These are phyloP conservation scores for Entomortierella chlamydospora DNA, from an alignment of 192 early-diverging fungal species.

Conservation along the genomic window DNA sequence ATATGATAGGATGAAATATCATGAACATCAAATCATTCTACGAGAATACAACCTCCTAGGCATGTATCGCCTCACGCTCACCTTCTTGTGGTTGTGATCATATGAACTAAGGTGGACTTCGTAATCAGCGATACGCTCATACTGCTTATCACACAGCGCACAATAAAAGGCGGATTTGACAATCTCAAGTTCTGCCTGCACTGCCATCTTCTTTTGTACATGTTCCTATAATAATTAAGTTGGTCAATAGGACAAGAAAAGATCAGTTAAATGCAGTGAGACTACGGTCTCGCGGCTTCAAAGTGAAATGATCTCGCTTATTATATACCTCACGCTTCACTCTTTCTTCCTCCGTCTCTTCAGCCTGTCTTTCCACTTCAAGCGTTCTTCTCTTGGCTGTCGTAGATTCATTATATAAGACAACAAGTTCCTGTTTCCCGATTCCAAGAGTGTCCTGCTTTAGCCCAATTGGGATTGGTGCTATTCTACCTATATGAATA, in stretches of 20 bases:
- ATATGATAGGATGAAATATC: no score
- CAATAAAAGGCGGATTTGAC: constrained; percentile 85
- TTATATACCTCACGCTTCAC: constrained; percentile 62
- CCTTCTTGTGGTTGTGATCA: constrained; percentile 85
- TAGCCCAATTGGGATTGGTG: constrained; percentile 75
- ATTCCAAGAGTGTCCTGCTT: constrained; percentile 75
- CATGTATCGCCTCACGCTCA: no score
- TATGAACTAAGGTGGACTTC: constrained; percentile 82
- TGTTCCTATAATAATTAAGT: constrained; percentile 44
- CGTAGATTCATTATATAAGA: constrained; percentile 62
- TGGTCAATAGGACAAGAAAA: neutral
- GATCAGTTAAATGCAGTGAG: no score
- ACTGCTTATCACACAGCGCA: constrained; percentile 82
- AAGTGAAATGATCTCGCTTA: neutral
- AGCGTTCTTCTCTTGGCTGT: constrained; percentile 73
- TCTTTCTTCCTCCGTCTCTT: constrained; percentile 72
- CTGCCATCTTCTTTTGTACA: constrained; percentile 57
- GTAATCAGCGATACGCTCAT: constrained; percentile 78
- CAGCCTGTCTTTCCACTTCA: constrained; percentile 72
- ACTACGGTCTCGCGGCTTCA: no score
- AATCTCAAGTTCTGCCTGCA: constrained; percentile 67
- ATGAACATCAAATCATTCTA: no score
- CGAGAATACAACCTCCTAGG: no score
- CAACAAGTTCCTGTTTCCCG: constrained; percentile 69
- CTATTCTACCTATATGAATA: constrained; percentile 65